These are phyloP conservation scores for Cryptosporidium andersoni DNA, from an alignment of 169 alveolate species.

Conservation along the genomic window DNA sequence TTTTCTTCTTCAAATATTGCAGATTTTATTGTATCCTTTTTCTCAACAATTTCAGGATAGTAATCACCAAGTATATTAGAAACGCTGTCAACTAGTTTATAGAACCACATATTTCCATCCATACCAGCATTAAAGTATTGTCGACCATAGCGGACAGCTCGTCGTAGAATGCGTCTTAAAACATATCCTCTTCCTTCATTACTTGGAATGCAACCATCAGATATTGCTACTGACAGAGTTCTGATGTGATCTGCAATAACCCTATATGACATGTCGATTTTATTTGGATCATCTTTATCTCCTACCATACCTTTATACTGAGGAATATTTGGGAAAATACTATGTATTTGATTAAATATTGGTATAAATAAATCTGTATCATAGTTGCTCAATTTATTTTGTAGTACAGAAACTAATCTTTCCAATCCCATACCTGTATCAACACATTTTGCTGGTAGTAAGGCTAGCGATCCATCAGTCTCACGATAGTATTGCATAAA, in stretches of 20 bases:
- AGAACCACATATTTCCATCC: conserved; percentile 82
- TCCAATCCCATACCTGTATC: conserved; percentile 96
- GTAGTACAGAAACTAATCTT: conserved; percentile 88
- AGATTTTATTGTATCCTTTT: conserved; percentile 81
- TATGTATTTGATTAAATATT: conserved; percentile 83
- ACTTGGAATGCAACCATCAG: conserved; percentile 92
- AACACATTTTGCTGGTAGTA: conserved; percentile 90
- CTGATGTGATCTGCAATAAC: conserved; percentile 93
- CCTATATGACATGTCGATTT: conserved; percentile 91
- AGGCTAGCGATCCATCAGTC: conserved; percentile 83
- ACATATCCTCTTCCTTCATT: conserved; percentile 93
- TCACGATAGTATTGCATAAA: conserved; percentile 93
- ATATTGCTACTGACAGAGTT: conserved; percentile 89
- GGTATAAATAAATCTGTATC: conserved; percentile 91
- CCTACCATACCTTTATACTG: conserved; percentile 84
- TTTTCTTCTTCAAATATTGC: conserved; percentile 85
- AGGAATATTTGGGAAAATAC: conserved; percentile 77
- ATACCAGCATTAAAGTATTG: conserved; percentile 77
- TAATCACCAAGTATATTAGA: conserved; percentile 83
- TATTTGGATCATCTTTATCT: conserved; percentile 80
- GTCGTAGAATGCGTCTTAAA: conserved; percentile 88
- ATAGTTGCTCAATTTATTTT: conserved; percentile 84
- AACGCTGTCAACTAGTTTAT: conserved; percentile 85
- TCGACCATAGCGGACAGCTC: conserved; percentile 90
- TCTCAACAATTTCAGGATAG: conserved; percentile 82